These are phyloP conservation scores for Lathyrus oleraceus DNA, from an alignment of 306 rosid genomes.

Conservation along the genomic window DNA sequence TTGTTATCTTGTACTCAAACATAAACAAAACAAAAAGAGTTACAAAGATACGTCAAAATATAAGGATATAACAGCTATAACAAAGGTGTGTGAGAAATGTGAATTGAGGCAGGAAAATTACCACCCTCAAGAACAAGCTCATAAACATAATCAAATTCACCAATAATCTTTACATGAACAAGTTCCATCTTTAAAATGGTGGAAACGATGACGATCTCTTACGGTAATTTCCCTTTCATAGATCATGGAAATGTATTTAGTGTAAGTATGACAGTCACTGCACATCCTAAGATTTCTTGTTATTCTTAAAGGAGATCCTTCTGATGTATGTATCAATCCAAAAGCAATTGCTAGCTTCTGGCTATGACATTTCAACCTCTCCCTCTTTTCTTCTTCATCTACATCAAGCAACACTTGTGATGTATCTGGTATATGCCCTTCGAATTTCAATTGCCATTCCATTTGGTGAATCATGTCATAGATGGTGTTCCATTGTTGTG, in stretches of 20 bases:
- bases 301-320: conserved; percentile 65
- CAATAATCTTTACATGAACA: conserved; percentile 84
- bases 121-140: not conserved
- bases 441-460: conserved; percentile 95
- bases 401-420: conserved; percentile 71
- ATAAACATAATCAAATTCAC: conserved; percentile 45
- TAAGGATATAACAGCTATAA: not conserved
- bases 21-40: not conserved
- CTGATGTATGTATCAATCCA: conserved; percentile 66
- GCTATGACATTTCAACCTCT: conserved; percentile 75
- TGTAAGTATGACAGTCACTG: conserved; percentile 76
- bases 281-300: conserved; percentile 84
- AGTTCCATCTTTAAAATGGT: conserved; percentile 81
- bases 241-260: conserved; percentile 65
- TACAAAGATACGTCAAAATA: not conserved
- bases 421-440: conserved; percentile 73
- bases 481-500: conserved; percentile 41
- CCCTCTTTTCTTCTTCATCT: conserved; percentile 78
- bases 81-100: conserved; percentile 2
- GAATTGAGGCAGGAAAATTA: conserved; percentile 22
- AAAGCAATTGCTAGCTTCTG: conserved; percentile 88
- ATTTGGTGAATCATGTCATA: conserved; percentile 85
- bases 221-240: conserved; percentile 66
- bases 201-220: conserved; percentile 72
- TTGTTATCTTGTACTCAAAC: not conserved